These are phyloP conservation scores for Chaetomium olivaceum DNA, from an alignment of 2,329 filamentous ascomycete genomes.

Conservation along the genomic window DNA sequence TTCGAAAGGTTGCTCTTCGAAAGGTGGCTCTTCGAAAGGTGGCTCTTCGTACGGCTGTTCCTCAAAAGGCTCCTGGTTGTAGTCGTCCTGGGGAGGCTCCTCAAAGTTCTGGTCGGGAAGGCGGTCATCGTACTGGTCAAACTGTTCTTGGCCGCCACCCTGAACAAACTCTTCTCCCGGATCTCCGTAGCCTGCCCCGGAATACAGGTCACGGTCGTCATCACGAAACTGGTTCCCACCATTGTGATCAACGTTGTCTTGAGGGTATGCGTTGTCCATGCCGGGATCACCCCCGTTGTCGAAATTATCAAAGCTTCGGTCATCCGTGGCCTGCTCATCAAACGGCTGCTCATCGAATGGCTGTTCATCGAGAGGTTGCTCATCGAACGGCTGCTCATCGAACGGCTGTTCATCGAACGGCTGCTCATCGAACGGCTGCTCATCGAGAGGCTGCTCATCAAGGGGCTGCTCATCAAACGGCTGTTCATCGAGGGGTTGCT, in stretches of 20 bases:
- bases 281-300: background rate
- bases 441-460: background rate
- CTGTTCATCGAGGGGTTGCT: background rate
- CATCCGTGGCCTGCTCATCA: background rate
- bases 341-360: background rate
- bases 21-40: background rate
- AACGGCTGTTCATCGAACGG: background rate
- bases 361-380: background rate
- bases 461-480: background rate
- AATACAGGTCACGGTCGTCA: background rate
- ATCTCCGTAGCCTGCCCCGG: background rate
- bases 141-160: background rate
- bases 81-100: background rate
- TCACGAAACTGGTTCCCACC: background rate
- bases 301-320: background rate
- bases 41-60: background rate
- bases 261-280: background rate
- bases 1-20: background rate
- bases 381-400: background rate
- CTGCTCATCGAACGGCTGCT: background rate
- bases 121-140: constrained; percentile 3
- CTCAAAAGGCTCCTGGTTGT: background rate
- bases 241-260: background rate
- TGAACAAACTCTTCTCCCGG: background rate
- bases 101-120: background rate